These are phyloP conservation scores for Penicillium bialowiezense DNA, from an alignment of 495 filamentous ascomycete genomes.

Conservation along the genomic window DNA sequence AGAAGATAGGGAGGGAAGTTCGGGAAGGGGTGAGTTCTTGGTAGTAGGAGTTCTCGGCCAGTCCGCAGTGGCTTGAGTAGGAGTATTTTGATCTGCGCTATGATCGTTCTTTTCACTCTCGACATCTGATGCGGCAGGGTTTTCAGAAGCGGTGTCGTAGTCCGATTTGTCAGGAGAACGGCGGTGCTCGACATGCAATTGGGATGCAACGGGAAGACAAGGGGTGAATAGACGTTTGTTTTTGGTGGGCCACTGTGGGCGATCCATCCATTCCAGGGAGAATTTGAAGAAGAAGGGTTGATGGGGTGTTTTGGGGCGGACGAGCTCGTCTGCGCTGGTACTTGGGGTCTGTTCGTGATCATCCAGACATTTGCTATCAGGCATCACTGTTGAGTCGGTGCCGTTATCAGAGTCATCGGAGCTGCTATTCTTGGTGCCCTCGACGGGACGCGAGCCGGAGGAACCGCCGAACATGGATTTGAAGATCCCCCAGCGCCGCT, in stretches of 20 bases:
- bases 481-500: slow-evolving; percentile 68
- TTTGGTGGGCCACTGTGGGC: slow-evolving; percentile 47
- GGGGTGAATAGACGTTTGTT: slow-evolving; percentile 68
- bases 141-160: slow-evolving; percentile 28
- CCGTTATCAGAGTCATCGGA: slow-evolving; percentile 40
- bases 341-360: slow-evolving; percentile 23
- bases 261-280: slow-evolving; percentile 71
- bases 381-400: slow-evolving; percentile 22
- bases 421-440: slow-evolving; percentile 31
- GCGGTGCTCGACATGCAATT: slow-evolving; percentile 40
- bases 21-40: slow-evolving; percentile 22
- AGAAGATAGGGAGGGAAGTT: slow-evolving; percentile 16
- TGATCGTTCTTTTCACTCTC: slow-evolving; percentile 11
- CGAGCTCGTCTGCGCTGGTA: slow-evolving; percentile 24
- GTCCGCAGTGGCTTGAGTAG: slow-evolving; percentile 5
- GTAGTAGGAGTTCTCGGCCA: slow-evolving; percentile 12
- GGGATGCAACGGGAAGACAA: slow-evolving; percentile 69
- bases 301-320: slow-evolving; percentile 43
- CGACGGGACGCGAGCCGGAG: slow-evolving; percentile 24
- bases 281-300: slow-evolving; percentile 73
- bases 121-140: slow-evolving; percentile 12
- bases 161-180: slow-evolving; percentile 27
- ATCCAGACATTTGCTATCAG: slow-evolving; percentile 31
- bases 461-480: slow-evolving; percentile 59
- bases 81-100: slow-evolving; percentile 6